These are phyloP conservation scores for Didymella exigua DNA, from an alignment of 2,329 filamentous ascomycete species.

Conservation along the genomic window DNA sequence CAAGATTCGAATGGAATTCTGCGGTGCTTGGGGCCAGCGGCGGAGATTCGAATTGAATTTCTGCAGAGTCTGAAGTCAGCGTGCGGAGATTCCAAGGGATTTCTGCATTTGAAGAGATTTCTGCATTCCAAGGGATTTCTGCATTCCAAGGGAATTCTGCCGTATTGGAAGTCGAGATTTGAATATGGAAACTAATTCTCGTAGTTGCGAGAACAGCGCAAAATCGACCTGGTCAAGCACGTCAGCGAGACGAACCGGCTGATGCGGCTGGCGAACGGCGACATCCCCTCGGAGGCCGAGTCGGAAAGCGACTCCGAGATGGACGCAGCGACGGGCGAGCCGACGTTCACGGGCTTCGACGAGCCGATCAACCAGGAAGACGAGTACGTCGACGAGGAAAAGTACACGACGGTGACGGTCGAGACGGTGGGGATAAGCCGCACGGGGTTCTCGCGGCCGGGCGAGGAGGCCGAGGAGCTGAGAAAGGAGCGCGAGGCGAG, in stretches of 20 bases:
- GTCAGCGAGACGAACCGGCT: slow-evolving; percentile 76
- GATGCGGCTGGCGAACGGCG: slow-evolving; percentile 64
- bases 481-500: slow-evolving; percentile 48
- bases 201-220: slow-evolving; percentile 83
- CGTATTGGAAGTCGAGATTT: no score
- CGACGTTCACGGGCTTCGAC: slow-evolving; percentile 39
- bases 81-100: no score
- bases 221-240: slow-evolving; percentile 80
- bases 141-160: no score
- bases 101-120: no score
- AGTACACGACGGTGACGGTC: slow-evolving; percentile 92
- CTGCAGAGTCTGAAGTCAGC: no score
- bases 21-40: no score
- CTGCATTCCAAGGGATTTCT: no score
- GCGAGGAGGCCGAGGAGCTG: slow-evolving; percentile 45
- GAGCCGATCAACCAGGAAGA: slow-evolving; percentile 77
- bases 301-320: slow-evolving; percentile 47
- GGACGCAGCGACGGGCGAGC: slow-evolving; percentile 41
- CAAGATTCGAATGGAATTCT: no score
- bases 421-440: slow-evolving; percentile 83
- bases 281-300: slow-evolving; percentile 13
- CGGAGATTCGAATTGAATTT: no score
- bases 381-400: slow-evolving; percentile 95
- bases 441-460: slow-evolving; percentile 69
- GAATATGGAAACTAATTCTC: no score